Evolutionary conservation across 2,329 filamentous ascomycete genomes (phyloP), one percentile per base, ranked within the genome.

Genomic region (Cytospora mali): DNA sequence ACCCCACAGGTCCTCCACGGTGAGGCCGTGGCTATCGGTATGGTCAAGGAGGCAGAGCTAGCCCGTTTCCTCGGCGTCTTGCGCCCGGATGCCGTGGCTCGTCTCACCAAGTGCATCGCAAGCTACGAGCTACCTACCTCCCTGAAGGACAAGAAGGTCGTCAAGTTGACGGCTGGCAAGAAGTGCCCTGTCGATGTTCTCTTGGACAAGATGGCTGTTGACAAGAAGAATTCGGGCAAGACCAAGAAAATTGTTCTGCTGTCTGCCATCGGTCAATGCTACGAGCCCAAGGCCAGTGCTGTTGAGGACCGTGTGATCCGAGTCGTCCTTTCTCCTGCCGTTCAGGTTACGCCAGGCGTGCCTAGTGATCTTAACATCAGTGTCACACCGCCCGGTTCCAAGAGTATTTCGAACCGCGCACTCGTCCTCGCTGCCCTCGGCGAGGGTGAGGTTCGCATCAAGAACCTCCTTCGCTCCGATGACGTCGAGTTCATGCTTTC

Each of bases 401-500:
- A 99, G 80, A 97, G 93, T 75, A 93, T 99, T 63, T 99, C 95
- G 0, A 99, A 99, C 76, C 87, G 95, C 51, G 94, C 96, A 35
- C 84, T 99, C 46, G 87, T 99, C n/a, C 83, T 99, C 57, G 95
- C 95, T 51, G 95, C 95, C 14, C 87, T 99, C 33, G 93, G 93
- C 35, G 85, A 86, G 61, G 95, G 95, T 21, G 87, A 88, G 28
- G 97, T 93, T 72, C 89, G 90, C 46, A 90, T 99, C 74, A 93
- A 87, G 75, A 98, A 99, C 70, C 80, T 99, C 33, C 84, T 99
- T 13, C 94, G 97, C 76, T 98, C 95, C 0, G 95, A 98, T 70
- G 95, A 99, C 73, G 97, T 93, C 0, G 92, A 98, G 74, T 95
- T 92, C 75, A 99, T 99, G 95, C 81, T 99, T 51, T 92, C 92